Base-by-base conservation (phyloP, 331 rosid genomes). In the Quercus lobata region DNA sequence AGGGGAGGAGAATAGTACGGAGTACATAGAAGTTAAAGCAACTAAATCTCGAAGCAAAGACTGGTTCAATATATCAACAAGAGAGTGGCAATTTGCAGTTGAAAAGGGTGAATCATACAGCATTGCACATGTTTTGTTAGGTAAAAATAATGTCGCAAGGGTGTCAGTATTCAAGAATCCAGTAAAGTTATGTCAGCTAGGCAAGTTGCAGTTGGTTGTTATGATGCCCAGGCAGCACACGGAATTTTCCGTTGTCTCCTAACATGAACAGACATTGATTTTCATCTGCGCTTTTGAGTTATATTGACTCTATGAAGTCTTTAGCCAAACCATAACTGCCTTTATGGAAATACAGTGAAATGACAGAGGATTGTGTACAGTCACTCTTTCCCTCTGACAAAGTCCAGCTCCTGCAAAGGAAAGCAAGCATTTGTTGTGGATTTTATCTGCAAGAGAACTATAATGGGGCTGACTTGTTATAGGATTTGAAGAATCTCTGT, bases 11-110 rank as follows among this genome's bases (percentile, higher is more conserved):
- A 79, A 73, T 75, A 62, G 55, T n/a, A 24, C 1, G 79, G 91
- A 90, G 82, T 93, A 70, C 80, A 80, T 95, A 41, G 99, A 95
- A 90, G 99, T 95, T 70, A 95, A 95, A 80, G 81, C 99, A 63
- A 93, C 98, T 19, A 84, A 86, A 75, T 91, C 93, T 71, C 82
- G 79, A 24, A 88, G 76, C 73, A 93, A 96, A 79, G 97, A 96
- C 83, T 96, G 99, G 99, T 92, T 93, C 34, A 75, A 77, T 74
- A 90, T 96, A 81, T 80, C 99, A 16, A 14, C 21, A 25, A 91
- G 85, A 61, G 99, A 96, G 77, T 91, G 97, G 99, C 89, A 91
- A 83, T 91, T 87, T 80, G 99, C 99, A 2, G 57, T 84, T 2
- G 93, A 93, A 6, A 90, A 85, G 82, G 90, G 97, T 1, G 88